Percentiles rank a stretch among this genome's conserved stretches.
phyloP scores from a whole-genome alignment of 768 basidiomycete genomes.

The Leccinum arenicola region DNA sequence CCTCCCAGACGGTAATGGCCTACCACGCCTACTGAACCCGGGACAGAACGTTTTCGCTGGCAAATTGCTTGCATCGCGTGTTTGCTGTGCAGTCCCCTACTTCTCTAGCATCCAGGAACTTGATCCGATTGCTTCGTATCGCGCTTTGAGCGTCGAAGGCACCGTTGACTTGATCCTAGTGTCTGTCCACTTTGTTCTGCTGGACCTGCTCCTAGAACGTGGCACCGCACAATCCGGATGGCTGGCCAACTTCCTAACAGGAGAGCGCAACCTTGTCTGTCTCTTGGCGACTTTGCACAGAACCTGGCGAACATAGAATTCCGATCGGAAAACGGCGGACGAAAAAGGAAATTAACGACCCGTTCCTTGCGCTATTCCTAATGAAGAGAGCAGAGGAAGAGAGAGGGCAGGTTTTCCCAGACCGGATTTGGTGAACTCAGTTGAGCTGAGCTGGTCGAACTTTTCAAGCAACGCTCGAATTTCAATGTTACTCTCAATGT shows the following conservation, averaged over 20 bases:
- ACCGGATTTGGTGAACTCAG: constrained; percentile 2
- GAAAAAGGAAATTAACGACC: background rate
- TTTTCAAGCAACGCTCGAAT: background rate
- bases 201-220: background rate
- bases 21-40: constrained; percentile 1
- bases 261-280: background rate
- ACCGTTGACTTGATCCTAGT: constrained; percentile 1
- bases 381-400: background rate
- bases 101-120: constrained; percentile 2
- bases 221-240: background rate
- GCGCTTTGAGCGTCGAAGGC: constrained; percentile 12
- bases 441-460: background rate
- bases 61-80: background rate
- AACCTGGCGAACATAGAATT: background rate
- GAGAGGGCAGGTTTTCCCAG: background rate
- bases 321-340: background rate
- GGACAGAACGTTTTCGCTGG: background rate
- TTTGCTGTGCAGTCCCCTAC: constrained; percentile 7
- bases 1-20: background rate
- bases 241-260: background rate
- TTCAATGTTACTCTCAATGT: background rate
- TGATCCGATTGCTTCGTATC: constrained; percentile 19
- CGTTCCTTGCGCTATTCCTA: background rate
- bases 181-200: background rate
- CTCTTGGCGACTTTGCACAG: background rate